These are phyloP conservation scores for Metschnikowia bowlesiae DNA, from an alignment of 805 yeast species.

Conservation along the genomic window DNA sequence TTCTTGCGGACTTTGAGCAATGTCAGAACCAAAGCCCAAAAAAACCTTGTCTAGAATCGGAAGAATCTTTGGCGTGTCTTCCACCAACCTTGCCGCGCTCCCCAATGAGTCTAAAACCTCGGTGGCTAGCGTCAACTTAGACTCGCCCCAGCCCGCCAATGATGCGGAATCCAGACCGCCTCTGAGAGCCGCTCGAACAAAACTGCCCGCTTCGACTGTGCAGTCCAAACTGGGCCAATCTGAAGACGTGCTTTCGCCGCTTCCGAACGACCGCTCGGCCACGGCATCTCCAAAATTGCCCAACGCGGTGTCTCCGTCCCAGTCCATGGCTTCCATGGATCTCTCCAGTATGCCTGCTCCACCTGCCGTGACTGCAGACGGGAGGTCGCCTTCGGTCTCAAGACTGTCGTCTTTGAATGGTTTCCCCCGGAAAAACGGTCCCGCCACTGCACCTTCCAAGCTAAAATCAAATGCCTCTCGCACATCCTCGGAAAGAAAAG, in stretches of 20 bases:
- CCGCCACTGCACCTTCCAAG: conserved; percentile 4
- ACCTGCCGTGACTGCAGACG: conserved; percentile 4
- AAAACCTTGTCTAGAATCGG: conserved; percentile 23
- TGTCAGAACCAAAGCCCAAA: conserved; percentile 22
- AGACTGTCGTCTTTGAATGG: conserved; percentile 17
- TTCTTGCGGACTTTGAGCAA: not conserved
- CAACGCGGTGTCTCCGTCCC: conserved; percentile 6
- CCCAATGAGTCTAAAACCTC: conserved; percentile 8
- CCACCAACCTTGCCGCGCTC: conserved; percentile 14
- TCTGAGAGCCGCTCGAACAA: conserved; percentile 5
- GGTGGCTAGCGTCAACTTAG: conserved; percentile 2
- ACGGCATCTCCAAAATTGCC: conserved; percentile 11
- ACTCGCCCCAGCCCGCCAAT: conserved; percentile 1
- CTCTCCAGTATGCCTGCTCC: conserved; percentile 4
- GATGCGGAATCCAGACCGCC: conserved; percentile 7
- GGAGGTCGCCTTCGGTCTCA: conserved; percentile 15
- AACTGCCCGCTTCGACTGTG: conserved; percentile 5
- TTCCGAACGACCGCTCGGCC: conserved; percentile 16
- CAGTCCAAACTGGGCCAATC: not conserved
- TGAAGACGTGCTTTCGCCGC: conserved; percentile 18
- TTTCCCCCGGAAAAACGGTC: conserved; percentile 10
- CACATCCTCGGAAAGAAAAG: conserved; percentile 18
- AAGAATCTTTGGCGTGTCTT: conserved; percentile 24
- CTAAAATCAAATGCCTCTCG: conserved; percentile 19
- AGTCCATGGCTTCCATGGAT: conserved; percentile 5